These are phyloP conservation scores for Chrysanthemum makinoi DNA, from an alignment of 129 eudicot genomes.

Conservation along the genomic window DNA sequence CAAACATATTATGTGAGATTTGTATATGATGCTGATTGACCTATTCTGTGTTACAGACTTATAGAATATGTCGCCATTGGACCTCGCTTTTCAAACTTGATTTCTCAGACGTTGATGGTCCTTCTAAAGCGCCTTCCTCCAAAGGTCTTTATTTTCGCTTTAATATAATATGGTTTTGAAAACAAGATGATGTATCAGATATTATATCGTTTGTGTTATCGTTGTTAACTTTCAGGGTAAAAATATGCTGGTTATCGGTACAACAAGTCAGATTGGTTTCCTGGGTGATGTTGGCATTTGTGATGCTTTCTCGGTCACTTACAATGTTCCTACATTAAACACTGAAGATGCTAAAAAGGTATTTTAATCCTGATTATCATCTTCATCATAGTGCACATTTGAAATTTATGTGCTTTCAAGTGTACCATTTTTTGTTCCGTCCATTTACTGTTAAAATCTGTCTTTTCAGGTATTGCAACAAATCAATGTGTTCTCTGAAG, in stretches of 20 bases:
- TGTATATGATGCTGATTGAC: background rate
- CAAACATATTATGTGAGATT: background rate
- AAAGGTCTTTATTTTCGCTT: conserved; percentile 38
- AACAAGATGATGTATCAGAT: background rate
- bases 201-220: background rate
- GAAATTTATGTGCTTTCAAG: background rate
- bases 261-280: conserved; percentile 87
- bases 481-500: conserved; percentile 78
- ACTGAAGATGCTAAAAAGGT: conserved; percentile 93
- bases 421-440: conserved; percentile 9
- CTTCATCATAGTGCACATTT: background rate
- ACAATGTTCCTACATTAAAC: conserved; percentile 79
- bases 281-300: conserved; percentile 84
- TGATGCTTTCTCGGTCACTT: conserved; percentile 89
- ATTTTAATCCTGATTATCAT: conserved; percentile 5
- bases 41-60: conserved; percentile 47
- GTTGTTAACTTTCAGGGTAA: conserved; percentile 62
- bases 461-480: conserved; percentile 58
- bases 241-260: conserved; percentile 86
- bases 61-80: conserved; percentile 95
- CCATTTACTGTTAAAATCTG: background rate
- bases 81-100: conserved; percentile 96
- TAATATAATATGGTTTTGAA: background rate
- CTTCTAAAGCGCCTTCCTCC: conserved; percentile 97
- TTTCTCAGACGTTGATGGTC: conserved; percentile 95